Evolutionary conservation across 768 basidiomycete species (phyloP), one percentile per base, ranked within the genome.

Genomic region (Lentinula boryana): DNA sequence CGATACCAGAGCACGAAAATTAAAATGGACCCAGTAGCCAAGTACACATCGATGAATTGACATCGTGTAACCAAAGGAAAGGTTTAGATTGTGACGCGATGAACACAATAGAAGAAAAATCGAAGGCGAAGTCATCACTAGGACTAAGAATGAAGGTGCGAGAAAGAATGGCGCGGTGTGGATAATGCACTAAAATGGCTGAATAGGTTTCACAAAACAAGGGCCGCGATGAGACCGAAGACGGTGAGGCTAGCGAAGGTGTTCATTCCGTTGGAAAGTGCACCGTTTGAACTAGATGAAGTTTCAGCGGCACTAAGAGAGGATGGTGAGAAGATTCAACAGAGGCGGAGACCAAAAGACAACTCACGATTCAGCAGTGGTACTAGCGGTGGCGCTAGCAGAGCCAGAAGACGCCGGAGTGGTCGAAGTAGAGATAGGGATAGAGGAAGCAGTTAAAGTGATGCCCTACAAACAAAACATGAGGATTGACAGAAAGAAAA

Each of bases 391-490:
- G 41, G 41, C 46, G 46, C 46, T 48, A n/a, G 46, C 46, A 5
- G 31, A 49, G 21, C 49, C 32, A 10, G 58, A 16, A 41, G 58
- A 46, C 5, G 58, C 48, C 12, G 58, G 36, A 27, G 36, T 15
- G 13, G 48, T 44, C 21, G 57, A n/a, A 4, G 57, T 18, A 15
- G 57, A 31, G 66, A 64, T 7, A 69, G 58, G 52, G 69, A 63
- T 16, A 75, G 61, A 21, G 71, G 72, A 66, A 18, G 69, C 65
- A 21, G 70, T 78, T 63, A 87, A 71, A 5, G 80, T 83, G 5
- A 87, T 81, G 60, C 83, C 83, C 84, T 86, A 63, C 18, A 63
- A 57, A 49, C 32, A 33, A 31, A 48, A 56, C 44, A 52, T 32
- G 27, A 58, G 27, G 38, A 38, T 27, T 49, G 1, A 51, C 8